Percentiles rank a stretch among this genome's conserved stretches.
Conservation (phyloP, 169 alveolate genomes). For the Cyclospora cayetanensis region DNA sequence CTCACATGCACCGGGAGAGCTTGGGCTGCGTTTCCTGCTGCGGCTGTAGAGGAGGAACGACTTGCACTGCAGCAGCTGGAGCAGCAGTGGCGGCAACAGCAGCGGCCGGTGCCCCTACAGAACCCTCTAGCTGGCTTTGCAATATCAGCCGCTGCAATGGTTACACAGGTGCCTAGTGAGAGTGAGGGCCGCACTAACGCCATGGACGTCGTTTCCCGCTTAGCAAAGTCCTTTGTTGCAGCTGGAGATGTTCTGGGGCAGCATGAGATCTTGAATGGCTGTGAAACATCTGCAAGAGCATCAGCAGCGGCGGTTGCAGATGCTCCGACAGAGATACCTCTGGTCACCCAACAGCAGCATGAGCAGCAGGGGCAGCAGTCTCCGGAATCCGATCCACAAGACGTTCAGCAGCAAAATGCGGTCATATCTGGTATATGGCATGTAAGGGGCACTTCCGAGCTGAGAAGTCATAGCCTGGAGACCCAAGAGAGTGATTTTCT, state of each 20-base stretch:
- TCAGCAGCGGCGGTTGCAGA: background rate
- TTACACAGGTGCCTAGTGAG: background rate
- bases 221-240: background rate
- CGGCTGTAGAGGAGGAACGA: background rate
- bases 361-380: background rate
- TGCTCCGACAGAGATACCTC: background rate
- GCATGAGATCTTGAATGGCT: background rate
- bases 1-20: background rate
- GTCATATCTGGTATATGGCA: background rate
- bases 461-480: background rate
- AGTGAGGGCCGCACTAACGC: background rate
- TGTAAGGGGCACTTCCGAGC: background rate
- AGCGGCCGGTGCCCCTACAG: background rate
- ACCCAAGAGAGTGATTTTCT: background rate
- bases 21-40: background rate
- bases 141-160: background rate
- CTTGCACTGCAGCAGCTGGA: background rate
- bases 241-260: background rate
- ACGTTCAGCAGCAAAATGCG: too few species aligned
- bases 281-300: background rate
- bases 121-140: background rate
- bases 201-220: background rate
- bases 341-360: background rate
- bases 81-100: background rate
- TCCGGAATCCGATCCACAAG: background rate